Evolutionary conservation across 768 basidiomycete species (phyloP).

Genomic region (Termitomyces sp.): DNA sequence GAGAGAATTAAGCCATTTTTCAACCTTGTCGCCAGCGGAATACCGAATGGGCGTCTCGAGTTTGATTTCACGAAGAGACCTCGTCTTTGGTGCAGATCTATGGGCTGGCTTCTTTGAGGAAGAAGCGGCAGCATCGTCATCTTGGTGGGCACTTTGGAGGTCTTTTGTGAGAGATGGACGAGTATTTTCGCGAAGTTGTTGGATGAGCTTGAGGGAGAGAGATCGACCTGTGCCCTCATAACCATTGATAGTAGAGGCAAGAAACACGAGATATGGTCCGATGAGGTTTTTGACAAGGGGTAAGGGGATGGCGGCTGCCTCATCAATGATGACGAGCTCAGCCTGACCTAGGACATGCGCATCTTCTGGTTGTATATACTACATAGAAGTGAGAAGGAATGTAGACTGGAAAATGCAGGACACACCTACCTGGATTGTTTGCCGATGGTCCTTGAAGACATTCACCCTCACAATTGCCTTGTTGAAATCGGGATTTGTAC

Average conservation of each 20-base stretch:
- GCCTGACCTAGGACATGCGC: slow-evolving; percentile 97
- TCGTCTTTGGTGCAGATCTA: slow-evolving; percentile 61
- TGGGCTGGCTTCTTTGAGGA: slow-evolving; percentile 51
- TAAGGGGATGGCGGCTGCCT: slow-evolving; percentile 96
- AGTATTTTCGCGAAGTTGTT: slow-evolving; percentile 91
- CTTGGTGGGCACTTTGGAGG: slow-evolving; percentile 31
- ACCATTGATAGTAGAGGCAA: slow-evolving; percentile 99
- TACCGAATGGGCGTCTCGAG: slow-evolving; percentile 96
- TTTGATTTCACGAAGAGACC: slow-evolving; percentile 88
- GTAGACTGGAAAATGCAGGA: neutral
- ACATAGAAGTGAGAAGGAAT: neutral
- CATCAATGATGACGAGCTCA: slow-evolving; percentile 95
- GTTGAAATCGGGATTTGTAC: slow-evolving; percentile 91
- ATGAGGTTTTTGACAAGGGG: slow-evolving; percentile 94
- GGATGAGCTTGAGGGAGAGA: slow-evolving; percentile 94
- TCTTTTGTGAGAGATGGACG: slow-evolving; percentile 76
- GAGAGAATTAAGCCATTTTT: slow-evolving; percentile 89
- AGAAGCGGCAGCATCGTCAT: slow-evolving; percentile 31
- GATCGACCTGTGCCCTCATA: slow-evolving; percentile 99
- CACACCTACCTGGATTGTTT: slow-evolving; percentile 96
- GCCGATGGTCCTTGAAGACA: slow-evolving; percentile 87
- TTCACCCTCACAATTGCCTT: slow-evolving; percentile 96
- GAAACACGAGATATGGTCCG: slow-evolving; percentile 95
- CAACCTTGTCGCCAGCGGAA: slow-evolving; percentile 78
- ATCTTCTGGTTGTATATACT: slow-evolving; percentile 99